Percentiles rank a stretch among this genome's conserved stretches.
Conservation (phyloP, 331 rosid genomes). For the Prunus yedoensis region DNA sequence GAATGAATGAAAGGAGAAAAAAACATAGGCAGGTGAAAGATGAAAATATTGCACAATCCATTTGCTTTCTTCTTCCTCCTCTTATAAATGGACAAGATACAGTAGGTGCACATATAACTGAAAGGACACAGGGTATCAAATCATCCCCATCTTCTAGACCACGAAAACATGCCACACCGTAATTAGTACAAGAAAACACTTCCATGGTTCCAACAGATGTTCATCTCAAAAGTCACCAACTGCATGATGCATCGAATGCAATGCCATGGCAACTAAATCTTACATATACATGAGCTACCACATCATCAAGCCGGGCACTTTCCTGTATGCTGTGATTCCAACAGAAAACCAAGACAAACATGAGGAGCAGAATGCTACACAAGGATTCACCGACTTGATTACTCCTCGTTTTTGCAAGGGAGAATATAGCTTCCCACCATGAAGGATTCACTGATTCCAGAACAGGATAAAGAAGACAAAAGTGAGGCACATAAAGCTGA, state of each 20-base stretch:
- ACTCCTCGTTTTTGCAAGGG: constrained; percentile 20
- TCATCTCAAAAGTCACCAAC: constrained; percentile 29
- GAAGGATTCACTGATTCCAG: constrained; percentile 12
- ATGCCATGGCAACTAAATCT: constrained; percentile 20
- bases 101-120: constrained; percentile 13
- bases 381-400: constrained; percentile 7
- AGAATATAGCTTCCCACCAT: constrained; percentile 21
- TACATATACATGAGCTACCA: constrained; percentile 20
- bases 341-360: constrained; percentile 20
- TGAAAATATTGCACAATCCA: background rate
- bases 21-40: background rate
- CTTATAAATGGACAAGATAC: background rate
- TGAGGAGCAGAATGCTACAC: constrained; percentile 26
- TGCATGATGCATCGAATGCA: constrained; percentile 30
- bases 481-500: constrained; percentile 24
- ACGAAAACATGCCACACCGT: constrained; percentile 12
- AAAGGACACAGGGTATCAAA: constrained; percentile 10
- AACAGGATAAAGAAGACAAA: constrained; percentile 17
- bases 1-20: too few relatives aligned
- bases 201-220: constrained; percentile 30
- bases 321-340: constrained; percentile 27
- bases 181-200: background rate
- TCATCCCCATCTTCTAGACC: constrained; percentile 14
- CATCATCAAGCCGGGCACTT: constrained; percentile 4
- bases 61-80: background rate